Percentiles rank a stretch among this genome's conserved stretches.
Conservation (phyloP, 2,329 filamentous ascomycete genomes). For the Pseudocercospora crystallina region DNA sequence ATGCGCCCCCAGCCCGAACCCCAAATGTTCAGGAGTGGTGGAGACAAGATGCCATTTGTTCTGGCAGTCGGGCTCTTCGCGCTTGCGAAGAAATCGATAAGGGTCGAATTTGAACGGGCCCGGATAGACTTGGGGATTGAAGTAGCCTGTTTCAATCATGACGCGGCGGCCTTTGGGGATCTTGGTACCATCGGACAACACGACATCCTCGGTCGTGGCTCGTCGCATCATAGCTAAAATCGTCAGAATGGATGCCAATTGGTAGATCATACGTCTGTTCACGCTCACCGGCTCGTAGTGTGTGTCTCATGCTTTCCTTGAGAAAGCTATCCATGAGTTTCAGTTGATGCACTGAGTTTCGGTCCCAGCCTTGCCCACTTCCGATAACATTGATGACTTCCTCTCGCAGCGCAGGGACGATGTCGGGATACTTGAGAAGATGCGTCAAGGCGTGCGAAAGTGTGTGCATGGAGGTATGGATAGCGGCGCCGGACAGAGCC, state of each 20-base stretch:
- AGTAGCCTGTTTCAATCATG: slow-evolving; percentile 4
- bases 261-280: neutral
- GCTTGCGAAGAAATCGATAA: slow-evolving; percentile 21
- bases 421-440: slow-evolving; percentile 26
- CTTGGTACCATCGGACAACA: slow-evolving; percentile 27
- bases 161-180: slow-evolving; percentile 25
- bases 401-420: slow-evolving; percentile 27
- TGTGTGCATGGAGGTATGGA: too few species aligned
- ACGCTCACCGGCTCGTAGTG: neutral
- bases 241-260: slow-evolving; percentile 2
- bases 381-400: slow-evolving; percentile 28
- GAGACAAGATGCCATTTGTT: slow-evolving; percentile 8
- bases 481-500: slow-evolving; percentile 26
- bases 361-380: slow-evolving; percentile 29
- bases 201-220: slow-evolving; percentile 20
- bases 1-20: slow-evolving; percentile 33
- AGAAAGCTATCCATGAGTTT: slow-evolving; percentile 34
- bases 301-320: slow-evolving; percentile 30
- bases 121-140: slow-evolving; percentile 16
- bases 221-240: slow-evolving; percentile 24
- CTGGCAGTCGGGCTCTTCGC: slow-evolving; percentile 8
- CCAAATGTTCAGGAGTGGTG: slow-evolving; percentile 22
- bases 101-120: slow-evolving; percentile 22
- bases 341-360: slow-evolving; percentile 28
- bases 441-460: slow-evolving; percentile 22